Conservation (phyloP, 805 yeast genomes). For the Wickerhamiella azyma region DNA sequence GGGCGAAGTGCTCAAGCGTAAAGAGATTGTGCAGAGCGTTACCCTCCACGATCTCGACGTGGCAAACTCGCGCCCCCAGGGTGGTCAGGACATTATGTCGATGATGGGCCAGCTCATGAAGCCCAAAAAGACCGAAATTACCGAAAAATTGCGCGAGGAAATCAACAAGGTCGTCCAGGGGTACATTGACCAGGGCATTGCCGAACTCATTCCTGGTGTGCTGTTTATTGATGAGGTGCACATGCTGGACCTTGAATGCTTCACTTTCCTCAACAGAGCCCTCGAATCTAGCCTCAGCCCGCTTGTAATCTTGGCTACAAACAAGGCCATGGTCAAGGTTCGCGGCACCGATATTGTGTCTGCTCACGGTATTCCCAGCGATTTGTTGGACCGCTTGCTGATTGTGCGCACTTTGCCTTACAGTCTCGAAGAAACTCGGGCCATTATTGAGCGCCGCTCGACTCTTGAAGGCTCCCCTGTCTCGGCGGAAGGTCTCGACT, state of each 20-base stretch:
- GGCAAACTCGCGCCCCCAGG: constrained; percentile 91
- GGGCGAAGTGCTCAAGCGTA: constrained; percentile 97
- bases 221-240: constrained; percentile 95
- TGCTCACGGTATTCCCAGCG: constrained; percentile 96
- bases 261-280: constrained; percentile 88
- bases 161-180: constrained; percentile 91
- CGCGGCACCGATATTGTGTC: constrained; percentile 80
- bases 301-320: constrained; percentile 87
- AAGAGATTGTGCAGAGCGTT: constrained; percentile 95
- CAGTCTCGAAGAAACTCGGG: constrained; percentile 62
- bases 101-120: constrained; percentile 95
- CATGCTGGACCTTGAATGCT: constrained; percentile 95
- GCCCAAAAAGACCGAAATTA: constrained; percentile 92
- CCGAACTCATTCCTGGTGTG: constrained; percentile 96
- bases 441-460: constrained; percentile 74
- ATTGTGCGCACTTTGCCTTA: constrained; percentile 91
- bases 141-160: constrained; percentile 86
- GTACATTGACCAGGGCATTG: constrained; percentile 96
- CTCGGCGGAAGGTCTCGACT: constrained; percentile 53
- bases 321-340: constrained; percentile 83
- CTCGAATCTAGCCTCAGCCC: constrained; percentile 88
- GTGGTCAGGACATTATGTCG: constrained; percentile 91
- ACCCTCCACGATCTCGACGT: constrained; percentile 92
- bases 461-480: constrained; percentile 60
- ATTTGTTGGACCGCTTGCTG: constrained; percentile 77